Conservation (phyloP, 2,329 filamentous ascomycete genomes). For the Alternaria rosae region DNA sequence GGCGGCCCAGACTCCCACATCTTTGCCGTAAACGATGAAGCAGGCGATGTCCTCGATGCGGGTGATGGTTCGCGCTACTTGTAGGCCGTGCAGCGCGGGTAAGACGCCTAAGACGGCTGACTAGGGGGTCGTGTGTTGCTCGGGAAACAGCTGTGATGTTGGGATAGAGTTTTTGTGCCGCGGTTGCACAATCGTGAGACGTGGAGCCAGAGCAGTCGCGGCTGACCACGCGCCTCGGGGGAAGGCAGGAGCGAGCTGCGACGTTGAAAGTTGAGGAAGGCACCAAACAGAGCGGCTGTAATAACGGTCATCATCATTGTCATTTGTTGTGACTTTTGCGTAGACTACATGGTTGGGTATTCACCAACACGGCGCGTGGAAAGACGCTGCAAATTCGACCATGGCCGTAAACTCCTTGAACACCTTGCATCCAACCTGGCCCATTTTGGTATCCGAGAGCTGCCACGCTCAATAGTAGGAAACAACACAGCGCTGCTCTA, state of each 20-base stretch:
- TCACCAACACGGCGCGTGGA: slow-evolving; percentile 19
- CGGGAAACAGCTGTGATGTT: slow-evolving; percentile 19
- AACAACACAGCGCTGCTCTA: slow-evolving; percentile 29
- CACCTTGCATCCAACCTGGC: slow-evolving; percentile 41
- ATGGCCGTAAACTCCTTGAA: slow-evolving; percentile 33
- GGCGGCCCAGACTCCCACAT: slow-evolving; percentile 13
- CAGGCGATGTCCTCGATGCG: slow-evolving; percentile 28
- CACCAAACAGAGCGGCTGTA: slow-evolving; percentile 1
- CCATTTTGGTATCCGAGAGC: slow-evolving; percentile 44
- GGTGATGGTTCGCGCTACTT: slow-evolving; percentile 46
- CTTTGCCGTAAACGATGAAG: slow-evolving; percentile 24
- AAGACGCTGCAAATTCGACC: slow-evolving; percentile 41
- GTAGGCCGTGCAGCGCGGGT: slow-evolving; percentile 34
- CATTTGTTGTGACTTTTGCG: slow-evolving; percentile 39
- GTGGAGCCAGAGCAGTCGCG: slow-evolving; percentile 13
- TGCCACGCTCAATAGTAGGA: slow-evolving; percentile 35
- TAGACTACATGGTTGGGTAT: slow-evolving; percentile 46
- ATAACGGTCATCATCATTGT: slow-evolving; percentile 19
- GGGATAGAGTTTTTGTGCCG: slow-evolving; percentile 27
- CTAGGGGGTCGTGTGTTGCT: slow-evolving; percentile 14
- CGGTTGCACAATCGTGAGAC: slow-evolving; percentile 6
- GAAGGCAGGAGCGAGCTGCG: background rate
- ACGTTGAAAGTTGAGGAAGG: background rate
- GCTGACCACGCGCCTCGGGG: slow-evolving; percentile 3
- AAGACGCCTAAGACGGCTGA: slow-evolving; percentile 24